phyloP scores from a whole-genome alignment of 2,329 filamentous ascomycete genomes.

The Venturiaceae sp. region DNA sequence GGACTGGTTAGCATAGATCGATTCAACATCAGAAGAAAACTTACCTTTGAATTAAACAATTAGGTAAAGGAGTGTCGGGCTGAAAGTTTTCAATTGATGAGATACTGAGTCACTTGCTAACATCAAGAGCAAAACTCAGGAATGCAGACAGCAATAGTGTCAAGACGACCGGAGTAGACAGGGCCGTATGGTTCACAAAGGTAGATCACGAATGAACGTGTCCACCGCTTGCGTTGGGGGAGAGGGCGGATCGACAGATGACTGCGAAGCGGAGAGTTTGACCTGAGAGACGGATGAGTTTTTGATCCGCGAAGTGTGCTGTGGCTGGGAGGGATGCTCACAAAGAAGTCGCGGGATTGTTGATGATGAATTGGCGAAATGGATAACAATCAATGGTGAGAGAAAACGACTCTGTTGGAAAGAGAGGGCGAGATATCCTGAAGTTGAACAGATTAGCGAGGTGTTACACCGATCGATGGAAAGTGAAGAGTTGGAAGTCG shows the following conservation, averaged over 20 bases:
- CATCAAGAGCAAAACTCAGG: slow-evolving; percentile 30
- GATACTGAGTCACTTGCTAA: slow-evolving; percentile 28
- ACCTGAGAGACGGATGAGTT: background rate
- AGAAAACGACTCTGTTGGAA: background rate
- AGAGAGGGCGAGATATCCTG: background rate
- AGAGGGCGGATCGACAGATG: background rate
- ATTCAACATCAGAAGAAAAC: slow-evolving; percentile 16
- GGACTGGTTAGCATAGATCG: background rate
- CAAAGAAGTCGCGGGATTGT: background rate
- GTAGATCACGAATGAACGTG: slow-evolving; percentile 47
- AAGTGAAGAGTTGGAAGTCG: too few species aligned
- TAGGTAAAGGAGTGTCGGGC: slow-evolving; percentile 28
- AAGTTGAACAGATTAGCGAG: background rate
- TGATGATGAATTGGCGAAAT: background rate
- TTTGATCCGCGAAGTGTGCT: background rate
- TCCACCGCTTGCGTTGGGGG: slow-evolving; percentile 23
- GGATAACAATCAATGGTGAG: background rate
- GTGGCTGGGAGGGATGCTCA: background rate
- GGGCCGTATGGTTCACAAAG: slow-evolving; percentile 11
- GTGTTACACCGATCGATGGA: background rate
- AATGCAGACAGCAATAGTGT: slow-evolving; percentile 24
- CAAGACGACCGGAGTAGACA: slow-evolving; percentile 21
- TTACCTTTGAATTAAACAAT: slow-evolving; percentile 39
- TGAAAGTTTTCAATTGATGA: slow-evolving; percentile 20
- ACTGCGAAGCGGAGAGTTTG: background rate